Evolutionary conservation across 805 yeast genomes (phyloP).

Genomic region (Candida pseudoglaebosa): DNA sequence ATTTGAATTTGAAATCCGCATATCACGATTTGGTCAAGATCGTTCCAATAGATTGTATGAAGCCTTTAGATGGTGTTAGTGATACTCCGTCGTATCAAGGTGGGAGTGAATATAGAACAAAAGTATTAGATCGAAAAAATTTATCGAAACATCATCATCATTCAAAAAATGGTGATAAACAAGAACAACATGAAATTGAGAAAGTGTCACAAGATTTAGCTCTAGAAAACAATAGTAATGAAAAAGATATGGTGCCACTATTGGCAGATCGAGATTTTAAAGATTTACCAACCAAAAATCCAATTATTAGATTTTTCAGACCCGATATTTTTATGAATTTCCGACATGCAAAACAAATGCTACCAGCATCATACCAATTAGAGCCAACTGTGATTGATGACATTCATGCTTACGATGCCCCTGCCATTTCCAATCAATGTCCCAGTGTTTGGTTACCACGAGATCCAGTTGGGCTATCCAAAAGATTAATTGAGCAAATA

Average conservation of each 20-base stretch:
- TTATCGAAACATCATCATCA: conserved; percentile 4
- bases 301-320: conserved; percentile 45
- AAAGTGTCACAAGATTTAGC: conserved; percentile 19
- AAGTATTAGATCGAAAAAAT: conserved; percentile 25
- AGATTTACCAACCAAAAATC: conserved; percentile 31
- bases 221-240: conserved; percentile 11
- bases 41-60: conserved; percentile 71
- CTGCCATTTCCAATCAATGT: conserved; percentile 63
- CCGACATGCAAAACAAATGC: conserved; percentile 27
- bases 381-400: conserved; percentile 43
- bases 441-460: conserved; percentile 91
- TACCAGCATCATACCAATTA: conserved; percentile 33
- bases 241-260: conserved; percentile 42
- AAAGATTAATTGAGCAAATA: conserved; percentile 52
- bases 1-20: conserved; percentile 59
- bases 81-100: conserved; percentile 55
- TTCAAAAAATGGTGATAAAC: conserved; percentile 7
- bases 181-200: conserved; percentile 12
- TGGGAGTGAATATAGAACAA: conserved; percentile 28
- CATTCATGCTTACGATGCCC: conserved; percentile 68
- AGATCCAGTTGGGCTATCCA: conserved; percentile 82
- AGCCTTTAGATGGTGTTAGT: conserved; percentile 66
- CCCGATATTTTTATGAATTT: conserved; percentile 59
- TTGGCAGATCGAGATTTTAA: conserved; percentile 64
- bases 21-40: conserved; percentile 57